phyloP scores from a whole-genome alignment of 2,329 filamentous ascomycete species.

The Xylaria sp. region DNA sequence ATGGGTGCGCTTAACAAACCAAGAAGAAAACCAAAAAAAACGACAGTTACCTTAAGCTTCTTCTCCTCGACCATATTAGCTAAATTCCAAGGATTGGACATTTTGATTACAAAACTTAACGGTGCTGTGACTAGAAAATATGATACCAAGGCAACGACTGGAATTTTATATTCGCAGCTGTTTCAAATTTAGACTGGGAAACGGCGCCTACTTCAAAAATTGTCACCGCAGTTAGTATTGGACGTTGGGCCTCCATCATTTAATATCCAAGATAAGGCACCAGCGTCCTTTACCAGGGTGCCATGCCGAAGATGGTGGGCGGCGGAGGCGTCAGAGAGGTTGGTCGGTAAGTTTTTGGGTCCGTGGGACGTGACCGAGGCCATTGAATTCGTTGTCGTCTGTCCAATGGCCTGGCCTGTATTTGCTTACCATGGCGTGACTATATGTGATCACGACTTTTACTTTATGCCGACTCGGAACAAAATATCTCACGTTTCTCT shows the following conservation, averaged over 20 bases:
- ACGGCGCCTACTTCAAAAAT: neutral
- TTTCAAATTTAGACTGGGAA: neutral
- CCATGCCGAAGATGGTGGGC: neutral
- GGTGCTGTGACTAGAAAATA: neutral
- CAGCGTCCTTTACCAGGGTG: neutral
- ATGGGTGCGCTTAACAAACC: neutral
- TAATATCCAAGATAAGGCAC: neutral
- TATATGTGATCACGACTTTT: neutral
- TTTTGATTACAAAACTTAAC: neutral
- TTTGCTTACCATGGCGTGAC: neutral
- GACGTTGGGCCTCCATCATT: neutral
- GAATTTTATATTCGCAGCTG: neutral
- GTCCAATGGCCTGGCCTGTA: neutral
- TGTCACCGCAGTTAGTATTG: neutral
- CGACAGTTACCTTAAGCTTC: conserved; percentile 39
- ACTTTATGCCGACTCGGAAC: neutral
- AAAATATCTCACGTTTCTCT: neutral
- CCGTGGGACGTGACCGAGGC: neutral
- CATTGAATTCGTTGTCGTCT: neutral
- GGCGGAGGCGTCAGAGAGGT: neutral
- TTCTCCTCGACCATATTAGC: conserved; percentile 46
- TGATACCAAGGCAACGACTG: neutral
- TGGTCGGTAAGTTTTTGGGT: neutral
- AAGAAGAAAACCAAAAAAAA: neutral
- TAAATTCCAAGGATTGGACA: conserved; percentile 28